These are phyloP conservation scores for Pythium folliculosum DNA, from an alignment of 352 stramenopile species.

Conservation along the genomic window DNA sequence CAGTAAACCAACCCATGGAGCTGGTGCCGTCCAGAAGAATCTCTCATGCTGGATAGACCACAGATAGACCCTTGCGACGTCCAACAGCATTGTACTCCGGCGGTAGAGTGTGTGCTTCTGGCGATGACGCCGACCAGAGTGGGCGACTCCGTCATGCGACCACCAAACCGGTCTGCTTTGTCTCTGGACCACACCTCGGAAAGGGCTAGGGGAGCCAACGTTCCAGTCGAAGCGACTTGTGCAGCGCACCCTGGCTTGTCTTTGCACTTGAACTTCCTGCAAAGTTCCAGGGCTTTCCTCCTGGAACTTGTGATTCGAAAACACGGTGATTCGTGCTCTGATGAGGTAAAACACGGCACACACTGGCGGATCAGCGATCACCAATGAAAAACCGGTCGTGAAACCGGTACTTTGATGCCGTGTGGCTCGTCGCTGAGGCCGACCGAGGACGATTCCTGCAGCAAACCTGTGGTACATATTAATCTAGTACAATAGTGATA, in stretches of 20 bases:
- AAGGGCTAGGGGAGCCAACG: conserved; percentile 15
- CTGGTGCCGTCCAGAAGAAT: no score
- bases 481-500: no score
- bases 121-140: conserved; percentile 10
- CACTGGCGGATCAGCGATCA: neutral
- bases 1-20: no score
- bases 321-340: neutral
- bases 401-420: neutral
- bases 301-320: neutral
- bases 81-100: no score
- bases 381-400: neutral
- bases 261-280: conserved; percentile 10
- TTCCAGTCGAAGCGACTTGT: no score
- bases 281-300: neutral
- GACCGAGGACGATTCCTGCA: no score
- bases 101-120: no score
- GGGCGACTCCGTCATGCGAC: conserved; percentile 15
- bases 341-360: no score
- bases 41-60: no score
- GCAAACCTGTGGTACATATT: no score
- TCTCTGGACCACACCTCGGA: conserved; percentile 1
- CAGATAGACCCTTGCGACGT: no score
- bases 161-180: conserved; percentile 17
- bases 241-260: neutral
- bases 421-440: neutral